A percentile compares a stretch with the other conserved stretches of the same genome.
These are phyloP conservation scores for Mycena vitilis DNA, from an alignment of 768 basidiomycete genomes.

Conservation along the genomic window DNA sequence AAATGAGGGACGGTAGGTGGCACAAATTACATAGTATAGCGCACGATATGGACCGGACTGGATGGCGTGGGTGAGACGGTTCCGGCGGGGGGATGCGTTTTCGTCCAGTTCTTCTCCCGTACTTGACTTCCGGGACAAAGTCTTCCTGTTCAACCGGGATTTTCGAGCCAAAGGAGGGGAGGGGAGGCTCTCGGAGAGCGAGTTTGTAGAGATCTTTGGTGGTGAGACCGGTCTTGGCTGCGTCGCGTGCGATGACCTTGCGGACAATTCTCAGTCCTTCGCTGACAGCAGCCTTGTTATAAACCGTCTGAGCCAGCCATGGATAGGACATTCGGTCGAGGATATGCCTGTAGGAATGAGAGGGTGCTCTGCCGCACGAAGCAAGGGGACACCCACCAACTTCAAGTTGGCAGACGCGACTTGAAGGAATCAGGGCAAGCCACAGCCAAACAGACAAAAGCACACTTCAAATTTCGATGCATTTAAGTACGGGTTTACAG, in stretches of 20 bases:
- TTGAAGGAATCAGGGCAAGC: background rate
- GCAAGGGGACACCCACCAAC: background rate
- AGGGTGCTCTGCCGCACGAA: background rate
- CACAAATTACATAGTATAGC: background rate
- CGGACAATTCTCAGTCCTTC: slow-evolving; percentile 34
- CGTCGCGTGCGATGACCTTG: slow-evolving; percentile 33
- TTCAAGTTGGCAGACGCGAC: background rate
- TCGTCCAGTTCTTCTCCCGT: slow-evolving; percentile 18
- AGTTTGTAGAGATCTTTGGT: slow-evolving; percentile 27
- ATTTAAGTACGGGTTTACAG: background rate
- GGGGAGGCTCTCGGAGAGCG: slow-evolving; percentile 21
- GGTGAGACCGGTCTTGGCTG: slow-evolving; percentile 11
- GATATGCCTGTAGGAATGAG: background rate
- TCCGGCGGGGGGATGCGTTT: slow-evolving; percentile 22
- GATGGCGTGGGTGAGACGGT: slow-evolving; percentile 30
- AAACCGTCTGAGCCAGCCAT: slow-evolving; percentile 25
- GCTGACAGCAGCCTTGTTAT: slow-evolving; percentile 27
- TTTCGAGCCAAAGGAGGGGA: slow-evolving; percentile 6
- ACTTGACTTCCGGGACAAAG: background rate
- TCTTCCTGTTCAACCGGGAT: background rate
- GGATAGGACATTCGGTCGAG: slow-evolving; percentile 18
- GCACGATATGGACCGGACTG: slow-evolving; percentile 34
- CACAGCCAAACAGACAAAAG: background rate
- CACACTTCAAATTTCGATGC: too few species aligned
- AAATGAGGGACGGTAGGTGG: background rate